A percentile compares a stretch with the other conserved stretches of the same genome.
These are phyloP conservation scores for Uronychia setigera DNA, from an alignment of 73 alveolate genomes.

Conservation along the genomic window DNA sequence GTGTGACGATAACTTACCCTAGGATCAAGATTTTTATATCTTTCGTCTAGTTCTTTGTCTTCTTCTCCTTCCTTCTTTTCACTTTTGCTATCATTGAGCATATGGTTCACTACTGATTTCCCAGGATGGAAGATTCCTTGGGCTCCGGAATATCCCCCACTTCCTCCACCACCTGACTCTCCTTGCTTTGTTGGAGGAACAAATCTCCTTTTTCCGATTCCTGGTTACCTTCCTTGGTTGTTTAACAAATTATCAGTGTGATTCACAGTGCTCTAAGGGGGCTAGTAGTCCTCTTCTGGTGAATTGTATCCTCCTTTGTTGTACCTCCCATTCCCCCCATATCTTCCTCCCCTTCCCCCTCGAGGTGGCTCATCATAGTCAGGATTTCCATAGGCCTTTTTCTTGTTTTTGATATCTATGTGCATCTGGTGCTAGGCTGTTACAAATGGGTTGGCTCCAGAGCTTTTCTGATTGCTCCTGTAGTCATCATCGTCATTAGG, in stretches of 20 bases:
- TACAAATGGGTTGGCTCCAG: no score
- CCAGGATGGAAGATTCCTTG: slow-evolving; percentile 53
- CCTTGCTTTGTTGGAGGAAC: slow-evolving; percentile 58
- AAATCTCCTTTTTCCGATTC: slow-evolving; percentile 43
- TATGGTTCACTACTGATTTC: slow-evolving; percentile 38
- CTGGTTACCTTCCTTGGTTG: slow-evolving; percentile 69
- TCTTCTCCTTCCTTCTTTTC: slow-evolving; percentile 1
- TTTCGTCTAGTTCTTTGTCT: slow-evolving; percentile 42
- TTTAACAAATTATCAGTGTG: slow-evolving; percentile 50
- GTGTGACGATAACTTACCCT: not conserved
- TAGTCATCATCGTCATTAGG: not conserved
- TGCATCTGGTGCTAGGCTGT: not conserved
- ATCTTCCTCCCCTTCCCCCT: no score
- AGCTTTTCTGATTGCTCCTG: no score
- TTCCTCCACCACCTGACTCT: slow-evolving; percentile 15
- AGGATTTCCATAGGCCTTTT: not conserved
- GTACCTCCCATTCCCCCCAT: no score
- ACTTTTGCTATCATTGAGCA: slow-evolving; percentile 6
- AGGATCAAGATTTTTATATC: slow-evolving; percentile 67
- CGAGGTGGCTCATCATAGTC: no score
- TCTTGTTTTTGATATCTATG: not conserved
- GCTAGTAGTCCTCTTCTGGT: no score
- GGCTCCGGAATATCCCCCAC: slow-evolving; percentile 2
- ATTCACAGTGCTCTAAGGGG: no score
- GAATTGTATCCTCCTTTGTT: no score